Base-by-base conservation (phyloP, 2,329 filamentous ascomycete species). In the Stenocarpella maydis region DNA sequence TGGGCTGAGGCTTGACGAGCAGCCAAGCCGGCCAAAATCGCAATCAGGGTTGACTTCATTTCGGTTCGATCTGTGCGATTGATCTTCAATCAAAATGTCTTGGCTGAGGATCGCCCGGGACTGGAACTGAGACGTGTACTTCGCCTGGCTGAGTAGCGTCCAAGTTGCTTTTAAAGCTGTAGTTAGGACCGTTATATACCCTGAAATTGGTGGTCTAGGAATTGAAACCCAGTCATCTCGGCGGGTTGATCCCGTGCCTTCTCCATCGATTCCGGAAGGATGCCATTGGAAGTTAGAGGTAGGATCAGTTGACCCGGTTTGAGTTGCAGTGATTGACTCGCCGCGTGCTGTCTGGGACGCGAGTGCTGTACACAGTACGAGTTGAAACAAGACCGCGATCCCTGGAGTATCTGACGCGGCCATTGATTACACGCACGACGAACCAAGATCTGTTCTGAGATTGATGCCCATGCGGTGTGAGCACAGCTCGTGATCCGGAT, bases 1-100 rank as follows among this genome's bases (percentile, higher is more conserved):
- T 88, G 86, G 61, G 79, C 81, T 58, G 80, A 74, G 19, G 79
- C 83, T 63, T 8, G 53, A 12, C 76, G 74, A 19, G 78, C 80
- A 49, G 79, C 77, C 28, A 83, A 68, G 21, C 77, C 79, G 21
- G 76, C 74, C 12, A 78, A 66, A 17, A 75, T 72, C 31, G 77
- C 72, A 37, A 78, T 61, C 41, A 79, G 49, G 31, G 75, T 74
- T 5, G 77, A 77, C 76, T 79, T 83, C 81, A 83, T 83, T 19
- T 37, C 54, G 49, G 14, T 34, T 19, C 28, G 43, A 15, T 24
- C 47, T 24, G 52, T 12, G 17, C 10, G 10, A n/a, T 34, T 67
- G 28, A 61, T 69, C 21, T 8, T 47, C 37, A 60, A 41, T 61
- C 34, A 52, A 60, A 41, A 7, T 5, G 24, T 58, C 67, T 60